phyloP scores from a whole-genome alignment of 78 protist species.

The Dictyostelium firmibasis region DNA sequence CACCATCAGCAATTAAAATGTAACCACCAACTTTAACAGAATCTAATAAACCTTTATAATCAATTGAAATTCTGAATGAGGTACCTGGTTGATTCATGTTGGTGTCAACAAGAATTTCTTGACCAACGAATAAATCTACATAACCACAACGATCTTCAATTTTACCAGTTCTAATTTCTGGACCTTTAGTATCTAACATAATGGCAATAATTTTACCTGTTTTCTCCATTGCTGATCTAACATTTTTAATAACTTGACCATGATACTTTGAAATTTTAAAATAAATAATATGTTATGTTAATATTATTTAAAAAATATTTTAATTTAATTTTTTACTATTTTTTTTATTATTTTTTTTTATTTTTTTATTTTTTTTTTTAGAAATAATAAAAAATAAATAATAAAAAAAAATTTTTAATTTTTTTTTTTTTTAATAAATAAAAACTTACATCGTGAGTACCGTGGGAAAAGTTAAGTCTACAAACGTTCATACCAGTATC shows the following conservation, averaged over 20 bases:
- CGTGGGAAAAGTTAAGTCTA: slow-evolving; percentile 94
- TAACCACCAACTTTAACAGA: slow-evolving; percentile 84
- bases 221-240: slow-evolving; percentile 79
- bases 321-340: neutral
- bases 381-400: neutral
- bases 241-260: slow-evolving; percentile 85
- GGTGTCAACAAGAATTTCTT: slow-evolving; percentile 77
- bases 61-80: slow-evolving; percentile 45
- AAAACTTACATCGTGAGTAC: slow-evolving; percentile 87
- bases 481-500: slow-evolving; percentile 87
- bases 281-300: neutral
- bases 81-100: slow-evolving; percentile 54
- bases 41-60: slow-evolving; percentile 69
- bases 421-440: no score
- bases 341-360: neutral
- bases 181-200: slow-evolving; percentile 92
- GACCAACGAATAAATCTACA: slow-evolving; percentile 65
- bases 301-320: neutral
- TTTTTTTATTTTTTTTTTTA: neutral
- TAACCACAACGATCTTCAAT: slow-evolving; percentile 62
- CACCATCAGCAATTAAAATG: slow-evolving; percentile 91
- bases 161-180: slow-evolving; percentile 88
- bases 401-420: neutral
- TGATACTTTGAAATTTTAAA: slow-evolving; percentile 78
- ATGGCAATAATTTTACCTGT: slow-evolving; percentile 78